Percentiles rank a stretch among this genome's conserved stretches.
Evolutionary conservation across 306 rosid genomes (phyloP).

Genomic region (Psophocarpus tetragonolobus): DNA sequence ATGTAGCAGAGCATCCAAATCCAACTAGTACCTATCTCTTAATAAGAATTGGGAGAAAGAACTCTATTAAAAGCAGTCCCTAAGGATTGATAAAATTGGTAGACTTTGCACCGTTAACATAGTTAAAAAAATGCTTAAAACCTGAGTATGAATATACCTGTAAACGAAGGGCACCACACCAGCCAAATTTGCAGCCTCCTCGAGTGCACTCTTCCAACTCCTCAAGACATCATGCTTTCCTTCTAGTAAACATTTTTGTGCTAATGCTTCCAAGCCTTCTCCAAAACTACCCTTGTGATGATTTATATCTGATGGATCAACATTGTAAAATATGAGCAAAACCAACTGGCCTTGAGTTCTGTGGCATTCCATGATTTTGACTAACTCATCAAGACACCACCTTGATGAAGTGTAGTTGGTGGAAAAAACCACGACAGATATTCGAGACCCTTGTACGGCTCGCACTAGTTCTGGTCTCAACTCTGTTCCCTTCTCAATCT

Average conservation of each 20-base stretch:
- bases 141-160: background rate
- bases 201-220: background rate
- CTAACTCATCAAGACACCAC: slow-evolving; percentile 19
- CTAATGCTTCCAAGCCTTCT: background rate
- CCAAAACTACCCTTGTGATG: background rate
- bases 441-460: background rate
- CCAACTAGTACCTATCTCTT: too few relatives aligned
- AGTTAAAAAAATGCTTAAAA: too few relatives aligned
- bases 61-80: too few relatives aligned
- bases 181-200: background rate
- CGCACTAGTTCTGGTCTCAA: background rate
- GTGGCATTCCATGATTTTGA: background rate
- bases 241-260: background rate
- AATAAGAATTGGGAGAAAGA: too few relatives aligned
- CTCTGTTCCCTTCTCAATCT: background rate
- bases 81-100: too few relatives aligned
- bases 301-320: background rate
- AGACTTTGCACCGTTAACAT: too few relatives aligned
- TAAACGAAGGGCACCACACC: background rate
- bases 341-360: background rate
- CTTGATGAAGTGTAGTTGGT: background rate
- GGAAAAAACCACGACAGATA: slow-evolving; percentile 3
- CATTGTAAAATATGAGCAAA: background rate
- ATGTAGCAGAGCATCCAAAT: too few relatives aligned
- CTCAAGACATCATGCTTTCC: background rate